phyloP scores from a whole-genome alignment of 2,329 filamentous ascomycete genomes.

The Graphilbum fragrans region DNA sequence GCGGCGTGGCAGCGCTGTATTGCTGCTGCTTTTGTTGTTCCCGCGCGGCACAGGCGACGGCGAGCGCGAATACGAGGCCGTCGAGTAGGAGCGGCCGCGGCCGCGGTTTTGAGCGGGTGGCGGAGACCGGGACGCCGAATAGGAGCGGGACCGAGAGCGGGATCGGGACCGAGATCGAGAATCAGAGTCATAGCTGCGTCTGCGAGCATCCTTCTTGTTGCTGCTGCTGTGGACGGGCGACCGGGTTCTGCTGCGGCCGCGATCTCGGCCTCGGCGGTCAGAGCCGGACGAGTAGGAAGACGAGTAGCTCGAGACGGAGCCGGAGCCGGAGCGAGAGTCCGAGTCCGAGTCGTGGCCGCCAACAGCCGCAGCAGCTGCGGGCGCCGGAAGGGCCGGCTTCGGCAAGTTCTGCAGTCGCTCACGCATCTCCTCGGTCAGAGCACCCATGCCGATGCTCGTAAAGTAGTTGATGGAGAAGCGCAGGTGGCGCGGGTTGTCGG shows the following conservation, averaged over 20 bases:
- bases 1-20: no score
- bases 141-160: constrained; percentile 22
- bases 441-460: constrained; percentile 93
- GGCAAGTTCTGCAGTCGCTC: constrained; percentile 82
- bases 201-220: neutral
- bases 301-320: constrained; percentile 53
- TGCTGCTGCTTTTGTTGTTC: no score
- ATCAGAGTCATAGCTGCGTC: neutral
- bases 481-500: constrained; percentile 77
- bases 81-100: neutral
- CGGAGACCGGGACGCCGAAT: neutral
- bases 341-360: constrained; percentile 33
- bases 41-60: neutral
- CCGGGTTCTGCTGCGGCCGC: neutral
- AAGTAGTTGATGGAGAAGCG: constrained; percentile 99
- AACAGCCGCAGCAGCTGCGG: constrained; percentile 33
- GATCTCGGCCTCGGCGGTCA: constrained; percentile 18
- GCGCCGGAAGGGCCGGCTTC: constrained; percentile 64
- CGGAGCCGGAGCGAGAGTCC: constrained; percentile 68
- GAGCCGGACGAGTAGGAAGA: constrained; percentile 29
- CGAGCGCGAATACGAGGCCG: neutral
- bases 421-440: constrained; percentile 88
- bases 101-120: neutral
- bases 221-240: no score
- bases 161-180: constrained; percentile 15